These are phyloP conservation scores for Scleromitrula shiraiana DNA, from an alignment of 2,329 filamentous ascomycete genomes.

Conservation along the genomic window DNA sequence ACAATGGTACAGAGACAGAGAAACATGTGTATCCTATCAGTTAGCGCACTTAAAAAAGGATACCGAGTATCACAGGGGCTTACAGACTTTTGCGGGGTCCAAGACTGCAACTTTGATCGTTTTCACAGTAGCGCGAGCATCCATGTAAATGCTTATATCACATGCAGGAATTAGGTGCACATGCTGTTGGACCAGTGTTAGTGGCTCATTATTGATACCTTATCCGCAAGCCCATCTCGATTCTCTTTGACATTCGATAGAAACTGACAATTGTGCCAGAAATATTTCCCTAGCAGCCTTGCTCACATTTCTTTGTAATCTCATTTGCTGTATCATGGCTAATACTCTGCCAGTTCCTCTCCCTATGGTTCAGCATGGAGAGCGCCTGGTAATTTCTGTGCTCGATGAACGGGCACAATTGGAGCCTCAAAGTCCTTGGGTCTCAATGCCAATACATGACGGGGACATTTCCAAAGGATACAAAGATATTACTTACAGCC, in stretches of 20 bases:
- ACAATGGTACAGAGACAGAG: neutral
- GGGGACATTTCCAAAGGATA: neutral
- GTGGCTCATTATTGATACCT: neutral
- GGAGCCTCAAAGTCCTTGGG: neutral
- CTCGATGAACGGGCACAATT: neutral
- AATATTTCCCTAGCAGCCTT: neutral
- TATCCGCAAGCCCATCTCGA: neutral
- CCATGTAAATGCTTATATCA: neutral
- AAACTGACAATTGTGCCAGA: neutral
- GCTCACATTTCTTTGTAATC: neutral
- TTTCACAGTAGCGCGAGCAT: neutral
- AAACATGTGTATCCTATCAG: neutral
- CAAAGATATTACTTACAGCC: neutral
- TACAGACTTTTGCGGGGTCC: neutral
- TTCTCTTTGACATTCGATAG: neutral
- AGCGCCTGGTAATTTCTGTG: neutral
- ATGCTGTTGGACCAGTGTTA: too few relatives aligned
- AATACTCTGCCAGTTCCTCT: neutral
- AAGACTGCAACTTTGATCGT: neutral
- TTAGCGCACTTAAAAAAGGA: too few relatives aligned
- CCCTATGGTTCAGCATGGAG: conserved; percentile 3
- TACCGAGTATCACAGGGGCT: neutral
- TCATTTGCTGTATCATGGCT: neutral
- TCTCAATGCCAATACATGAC: neutral
- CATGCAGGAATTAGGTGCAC: neutral